These are phyloP conservation scores for Trichosanthes cucumerina DNA, from an alignment of 306 rosid species.

Conservation along the genomic window DNA sequence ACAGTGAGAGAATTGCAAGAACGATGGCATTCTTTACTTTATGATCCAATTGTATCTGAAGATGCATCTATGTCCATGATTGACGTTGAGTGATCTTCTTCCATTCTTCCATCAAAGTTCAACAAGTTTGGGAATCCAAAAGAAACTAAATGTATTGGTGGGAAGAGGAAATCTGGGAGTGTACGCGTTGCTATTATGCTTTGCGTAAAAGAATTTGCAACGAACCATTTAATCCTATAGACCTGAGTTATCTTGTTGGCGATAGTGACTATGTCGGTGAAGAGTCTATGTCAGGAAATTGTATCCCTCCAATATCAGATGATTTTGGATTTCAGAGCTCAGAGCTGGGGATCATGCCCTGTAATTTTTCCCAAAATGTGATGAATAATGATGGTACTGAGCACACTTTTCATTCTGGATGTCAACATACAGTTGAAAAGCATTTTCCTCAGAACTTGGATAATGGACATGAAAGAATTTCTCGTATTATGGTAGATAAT, in stretches of 20 bases:
- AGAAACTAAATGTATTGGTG: slow-evolving; percentile 35
- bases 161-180: slow-evolving; percentile 56
- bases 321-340: slow-evolving; percentile 38
- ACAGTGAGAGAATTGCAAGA: slow-evolving; percentile 64
- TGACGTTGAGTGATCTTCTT: slow-evolving; percentile 35
- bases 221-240: slow-evolving; percentile 36
- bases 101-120: slow-evolving; percentile 35
- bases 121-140: slow-evolving; percentile 33
- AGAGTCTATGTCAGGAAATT: slow-evolving; percentile 34
- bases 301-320: slow-evolving; percentile 29
- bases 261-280: slow-evolving; percentile 22
- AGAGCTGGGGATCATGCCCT: slow-evolving; percentile 28
- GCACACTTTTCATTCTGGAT: slow-evolving; percentile 32
- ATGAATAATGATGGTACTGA: slow-evolving; percentile 26
- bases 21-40: slow-evolving; percentile 77
- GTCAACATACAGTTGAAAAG: slow-evolving; percentile 32
- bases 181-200: slow-evolving; percentile 61
- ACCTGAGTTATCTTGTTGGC: slow-evolving; percentile 49
- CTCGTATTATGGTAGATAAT: slow-evolving; percentile 34
- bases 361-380: slow-evolving; percentile 35
- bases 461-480: slow-evolving; percentile 25
- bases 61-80: slow-evolving; percentile 50
- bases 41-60: slow-evolving; percentile 49
- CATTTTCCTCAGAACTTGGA: slow-evolving; percentile 29
- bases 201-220: slow-evolving; percentile 57